Conservation (phyloP, 2,329 filamentous ascomycete species). For the Uncinocarpus reesii region DNA sequence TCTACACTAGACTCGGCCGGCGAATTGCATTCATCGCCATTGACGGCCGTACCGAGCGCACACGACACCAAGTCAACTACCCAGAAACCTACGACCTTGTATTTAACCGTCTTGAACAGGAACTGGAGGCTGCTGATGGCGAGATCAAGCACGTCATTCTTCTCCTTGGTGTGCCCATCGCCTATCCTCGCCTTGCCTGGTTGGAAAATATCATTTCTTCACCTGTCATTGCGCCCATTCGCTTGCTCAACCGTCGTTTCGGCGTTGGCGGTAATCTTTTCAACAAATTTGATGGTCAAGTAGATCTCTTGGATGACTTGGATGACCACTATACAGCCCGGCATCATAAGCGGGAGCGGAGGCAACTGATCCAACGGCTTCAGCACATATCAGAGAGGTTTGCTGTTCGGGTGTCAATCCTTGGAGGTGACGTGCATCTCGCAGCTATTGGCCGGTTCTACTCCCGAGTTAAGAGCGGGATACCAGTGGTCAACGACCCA, state of each 20-base stretch:
- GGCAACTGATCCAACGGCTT: conserved; percentile 55
- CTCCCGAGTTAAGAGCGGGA: conserved; percentile 47
- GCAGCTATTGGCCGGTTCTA: conserved; percentile 57
- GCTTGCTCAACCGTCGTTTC: conserved; percentile 81
- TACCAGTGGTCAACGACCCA: conserved; percentile 49
- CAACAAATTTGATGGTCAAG: conserved; percentile 79
- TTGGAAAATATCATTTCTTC: conserved; percentile 84
- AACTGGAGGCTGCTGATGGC: conserved; percentile 43
- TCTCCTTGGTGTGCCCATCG: conserved; percentile 61
- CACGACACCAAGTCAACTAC: conserved; percentile 88
- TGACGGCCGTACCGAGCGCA: conserved; percentile 60
- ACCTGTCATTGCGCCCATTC: conserved; percentile 77
- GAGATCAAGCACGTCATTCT: conserved; percentile 54
- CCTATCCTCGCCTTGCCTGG: conserved; percentile 72
- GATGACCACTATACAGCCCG: conserved; percentile 75
- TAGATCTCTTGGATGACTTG: conserved; percentile 55
- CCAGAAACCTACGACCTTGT: conserved; percentile 52
- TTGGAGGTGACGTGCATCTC: conserved; percentile 55
- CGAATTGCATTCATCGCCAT: conserved; percentile 55
- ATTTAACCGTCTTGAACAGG: conserved; percentile 45
- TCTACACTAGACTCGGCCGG: conserved; percentile 55
- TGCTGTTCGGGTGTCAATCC: conserved; percentile 50
- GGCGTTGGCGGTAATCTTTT: conserved; percentile 77
- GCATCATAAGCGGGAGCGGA: conserved; percentile 83
- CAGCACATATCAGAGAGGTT: conserved; percentile 49